These are phyloP conservation scores for Macrolepiota albuminosa DNA, from an alignment of 768 basidiomycete species.

Conservation along the genomic window DNA sequence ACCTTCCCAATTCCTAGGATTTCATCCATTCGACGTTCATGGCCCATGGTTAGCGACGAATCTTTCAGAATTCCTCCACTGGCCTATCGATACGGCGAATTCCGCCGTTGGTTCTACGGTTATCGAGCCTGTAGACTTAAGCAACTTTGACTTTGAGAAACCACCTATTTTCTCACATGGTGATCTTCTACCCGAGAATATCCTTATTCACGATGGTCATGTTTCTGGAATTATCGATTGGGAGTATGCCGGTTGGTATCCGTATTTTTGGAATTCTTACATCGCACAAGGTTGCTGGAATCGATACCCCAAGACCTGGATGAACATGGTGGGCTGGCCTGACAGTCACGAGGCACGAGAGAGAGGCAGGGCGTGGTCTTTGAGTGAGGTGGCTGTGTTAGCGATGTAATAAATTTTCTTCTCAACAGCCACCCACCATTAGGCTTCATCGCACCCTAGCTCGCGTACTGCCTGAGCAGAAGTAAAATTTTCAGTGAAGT, in stretches of 20 bases:
- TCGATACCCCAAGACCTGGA: background rate
- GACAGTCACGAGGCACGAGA: too few relatives aligned
- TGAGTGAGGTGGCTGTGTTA: too few relatives aligned
- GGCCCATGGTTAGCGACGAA: conserved; percentile 1
- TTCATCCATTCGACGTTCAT: background rate
- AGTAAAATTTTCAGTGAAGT: too few relatives aligned
- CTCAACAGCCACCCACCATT: too few relatives aligned
- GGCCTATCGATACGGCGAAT: background rate
- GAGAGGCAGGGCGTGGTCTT: too few relatives aligned
- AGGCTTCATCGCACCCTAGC: too few relatives aligned
- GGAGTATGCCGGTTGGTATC: background rate
- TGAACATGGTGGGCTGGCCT: background rate
- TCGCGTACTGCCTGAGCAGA: too few relatives aligned
- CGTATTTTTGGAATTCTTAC: background rate
- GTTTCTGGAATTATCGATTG: background rate
- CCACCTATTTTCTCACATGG: background rate
- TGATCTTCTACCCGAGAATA: background rate
- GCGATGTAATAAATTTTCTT: too few relatives aligned
- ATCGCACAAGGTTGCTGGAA: background rate
- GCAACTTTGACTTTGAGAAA: background rate
- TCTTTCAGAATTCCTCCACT: background rate
- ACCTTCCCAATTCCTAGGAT: background rate
- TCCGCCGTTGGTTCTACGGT: background rate
- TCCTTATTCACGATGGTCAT: background rate
- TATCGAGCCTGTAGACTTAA: background rate